These are phyloP conservation scores for Fusarium longipes DNA, from an alignment of 2,329 filamentous ascomycete species.

Conservation along the genomic window DNA sequence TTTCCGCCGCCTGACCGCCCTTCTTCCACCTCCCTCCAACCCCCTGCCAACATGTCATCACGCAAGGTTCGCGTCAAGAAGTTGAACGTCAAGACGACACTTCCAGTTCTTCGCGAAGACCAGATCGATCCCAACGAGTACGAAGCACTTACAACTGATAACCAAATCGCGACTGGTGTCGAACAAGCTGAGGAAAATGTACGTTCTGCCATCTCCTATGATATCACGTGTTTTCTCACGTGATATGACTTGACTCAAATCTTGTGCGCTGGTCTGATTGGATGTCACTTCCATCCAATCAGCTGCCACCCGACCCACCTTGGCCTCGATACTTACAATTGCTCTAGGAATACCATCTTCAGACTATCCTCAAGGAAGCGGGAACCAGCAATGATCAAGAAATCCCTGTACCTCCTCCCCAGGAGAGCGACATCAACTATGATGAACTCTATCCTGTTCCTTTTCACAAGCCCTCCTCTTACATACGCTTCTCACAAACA, in stretches of 20 bases:
- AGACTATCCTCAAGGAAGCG: conserved; percentile 75
- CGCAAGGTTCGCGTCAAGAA: conserved; percentile 87
- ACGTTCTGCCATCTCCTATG: conserved; percentile 61
- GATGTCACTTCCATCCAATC: conserved; percentile 31
- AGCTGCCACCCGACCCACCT: background rate
- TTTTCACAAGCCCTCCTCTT: conserved; percentile 88
- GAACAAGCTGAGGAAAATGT: conserved; percentile 98
- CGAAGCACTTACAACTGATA: conserved; percentile 83
- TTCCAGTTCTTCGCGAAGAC: conserved; percentile 88
- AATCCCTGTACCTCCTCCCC: conserved; percentile 73
- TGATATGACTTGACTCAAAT: conserved; percentile 51
- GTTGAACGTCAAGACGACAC: conserved; percentile 88
- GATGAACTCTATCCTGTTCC: conserved; percentile 83
- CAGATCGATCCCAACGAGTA: conserved; percentile 90
- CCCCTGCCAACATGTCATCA: conserved; percentile 66
- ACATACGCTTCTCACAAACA: conserved; percentile 97
- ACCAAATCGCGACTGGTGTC: conserved; percentile 93
- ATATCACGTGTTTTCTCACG: conserved; percentile 63
- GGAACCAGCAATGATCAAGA: conserved; percentile 68
- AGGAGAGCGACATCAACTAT: conserved; percentile 80
- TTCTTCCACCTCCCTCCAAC: conserved; percentile 52
- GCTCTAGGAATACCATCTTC: conserved; percentile 89
- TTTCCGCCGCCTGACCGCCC: conserved; percentile 63
- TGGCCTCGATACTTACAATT: conserved; percentile 46
- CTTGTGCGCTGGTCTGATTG: background rate